Percentiles rank a stretch among this genome's conserved stretches.
These are phyloP conservation scores for Lodderomyces pseudojiufengensis DNA, from an alignment of 1,139 yeast species.

Conservation along the genomic window DNA sequence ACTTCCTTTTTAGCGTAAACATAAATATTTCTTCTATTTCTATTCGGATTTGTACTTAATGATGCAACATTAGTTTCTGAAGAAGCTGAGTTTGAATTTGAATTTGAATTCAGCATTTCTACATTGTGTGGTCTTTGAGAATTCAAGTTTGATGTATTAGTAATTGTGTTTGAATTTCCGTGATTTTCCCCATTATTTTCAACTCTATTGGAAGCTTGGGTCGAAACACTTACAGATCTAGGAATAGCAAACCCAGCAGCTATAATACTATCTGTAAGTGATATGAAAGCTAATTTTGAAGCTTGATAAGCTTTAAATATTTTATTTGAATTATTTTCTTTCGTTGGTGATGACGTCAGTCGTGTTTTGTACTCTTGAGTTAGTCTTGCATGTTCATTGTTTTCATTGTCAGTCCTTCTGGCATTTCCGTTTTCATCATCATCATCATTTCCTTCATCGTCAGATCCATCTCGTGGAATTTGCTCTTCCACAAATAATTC, in stretches of 20 bases:
- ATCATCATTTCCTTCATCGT: slow-evolving; percentile 14
- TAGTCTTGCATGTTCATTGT: slow-evolving; percentile 1
- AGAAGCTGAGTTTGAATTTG: not conserved
- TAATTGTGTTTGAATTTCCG: too few species aligned
- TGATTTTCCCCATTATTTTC: slow-evolving; percentile 7
- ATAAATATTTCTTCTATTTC: slow-evolving; percentile 44
- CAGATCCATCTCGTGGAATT: slow-evolving; percentile 15
- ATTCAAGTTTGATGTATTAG: not conserved
- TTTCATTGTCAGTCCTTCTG: not conserved
- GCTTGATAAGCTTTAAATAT: slow-evolving; percentile 18
- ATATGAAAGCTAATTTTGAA: slow-evolving; percentile 36
- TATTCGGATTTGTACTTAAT: slow-evolving; percentile 7
- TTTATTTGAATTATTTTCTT: slow-evolving; percentile 1
- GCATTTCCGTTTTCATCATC: slow-evolving; percentile 9
- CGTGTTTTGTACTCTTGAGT: not conserved
- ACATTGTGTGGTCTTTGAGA: not conserved
- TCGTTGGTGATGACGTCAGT: not conserved
- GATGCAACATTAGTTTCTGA: slow-evolving; percentile 5
- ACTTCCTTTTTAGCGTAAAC: slow-evolving; percentile 57
- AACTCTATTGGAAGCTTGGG: slow-evolving; percentile 17
- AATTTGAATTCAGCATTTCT: not conserved
- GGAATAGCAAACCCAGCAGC: slow-evolving; percentile 63
- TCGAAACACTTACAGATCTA: slow-evolving; percentile 44
- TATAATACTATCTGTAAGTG: slow-evolving; percentile 52
- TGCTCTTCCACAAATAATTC: slow-evolving; percentile 41